Conservation (phyloP, 352 stramenopile species). For the Globisporangium acanthophoron region DNA sequence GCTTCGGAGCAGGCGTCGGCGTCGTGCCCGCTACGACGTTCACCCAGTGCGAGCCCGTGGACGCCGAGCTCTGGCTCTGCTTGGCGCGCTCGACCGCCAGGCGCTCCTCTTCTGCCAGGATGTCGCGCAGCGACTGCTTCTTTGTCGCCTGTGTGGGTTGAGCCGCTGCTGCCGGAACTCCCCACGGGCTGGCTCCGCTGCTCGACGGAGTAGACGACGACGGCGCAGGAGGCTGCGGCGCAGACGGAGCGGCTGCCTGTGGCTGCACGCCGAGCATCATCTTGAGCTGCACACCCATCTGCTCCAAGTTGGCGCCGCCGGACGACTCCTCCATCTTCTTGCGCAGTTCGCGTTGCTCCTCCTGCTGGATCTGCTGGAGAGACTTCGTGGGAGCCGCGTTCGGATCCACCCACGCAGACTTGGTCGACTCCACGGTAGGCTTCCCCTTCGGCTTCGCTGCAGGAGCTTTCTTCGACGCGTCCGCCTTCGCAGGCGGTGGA, state of each 20-base stretch:
- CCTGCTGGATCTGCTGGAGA: constrained; percentile 79
- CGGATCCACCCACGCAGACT: constrained; percentile 33
- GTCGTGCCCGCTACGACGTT: constrained; percentile 76
- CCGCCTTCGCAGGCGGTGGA: constrained; percentile 3
- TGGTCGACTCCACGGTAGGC: constrained; percentile 7
- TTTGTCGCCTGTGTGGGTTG: constrained; percentile 18
- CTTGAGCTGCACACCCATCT: constrained; percentile 85
- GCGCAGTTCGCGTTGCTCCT: constrained; percentile 69
- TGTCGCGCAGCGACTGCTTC: constrained; percentile 73
- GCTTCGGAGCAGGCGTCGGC: constrained; percentile 42
- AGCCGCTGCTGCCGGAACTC: constrained; percentile 22
- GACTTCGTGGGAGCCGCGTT: constrained; percentile 28
- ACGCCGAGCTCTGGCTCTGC: constrained; percentile 23
- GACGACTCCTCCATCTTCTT: constrained; percentile 38
- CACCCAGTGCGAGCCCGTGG: constrained; percentile 72
- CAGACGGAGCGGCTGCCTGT: constrained; percentile 11
- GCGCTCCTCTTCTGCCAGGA: constrained; percentile 77
- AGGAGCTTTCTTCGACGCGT: constrained; percentile 22
- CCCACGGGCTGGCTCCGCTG: constrained; percentile 28
- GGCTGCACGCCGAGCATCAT: constrained; percentile 85
- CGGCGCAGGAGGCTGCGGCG: constrained; percentile 7
- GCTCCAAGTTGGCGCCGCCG: constrained; percentile 39
- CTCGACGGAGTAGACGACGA: constrained; percentile 1
- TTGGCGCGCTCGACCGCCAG: constrained; percentile 62
- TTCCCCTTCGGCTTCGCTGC: constrained; percentile 28